A percentile compares a stretch with the other conserved stretches of the same genome.
phyloP scores from a whole-genome alignment of 2,329 filamentous ascomycete species.

The Purpureocillium lavendulum region DNA sequence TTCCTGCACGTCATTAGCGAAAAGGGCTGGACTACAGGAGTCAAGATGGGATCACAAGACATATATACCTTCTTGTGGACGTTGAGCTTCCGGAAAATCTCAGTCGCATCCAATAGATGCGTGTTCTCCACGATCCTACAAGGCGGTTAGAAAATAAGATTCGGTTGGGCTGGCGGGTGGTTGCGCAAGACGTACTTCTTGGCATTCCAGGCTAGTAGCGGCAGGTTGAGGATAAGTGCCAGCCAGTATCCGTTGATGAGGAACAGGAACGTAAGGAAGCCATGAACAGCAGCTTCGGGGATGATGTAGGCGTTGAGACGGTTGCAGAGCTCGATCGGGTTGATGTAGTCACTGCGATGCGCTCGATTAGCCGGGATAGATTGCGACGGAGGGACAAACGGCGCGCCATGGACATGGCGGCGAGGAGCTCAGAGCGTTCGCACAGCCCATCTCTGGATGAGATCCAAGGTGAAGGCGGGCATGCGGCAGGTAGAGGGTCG shows the following conservation, averaged over 20 bases:
- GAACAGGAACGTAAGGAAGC: constrained; percentile 91
- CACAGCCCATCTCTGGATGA: too few species aligned
- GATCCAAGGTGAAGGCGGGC: not conserved
- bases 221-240: constrained; percentile 83
- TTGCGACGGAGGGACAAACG: not conserved
- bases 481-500: not conserved
- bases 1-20: constrained; percentile 53
- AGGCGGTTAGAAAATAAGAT: not conserved
- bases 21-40: not conserved
- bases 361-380: not conserved
- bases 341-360: constrained; percentile 84
- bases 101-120: constrained; percentile 91
- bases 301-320: constrained; percentile 99
- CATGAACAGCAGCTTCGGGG: constrained; percentile 95
- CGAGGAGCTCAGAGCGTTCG: too few species aligned
- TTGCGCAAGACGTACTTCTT: constrained; percentile 71
- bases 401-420: not conserved
- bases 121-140: constrained; percentile 98
- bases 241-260: constrained; percentile 99
- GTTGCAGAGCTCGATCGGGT: constrained; percentile 99
- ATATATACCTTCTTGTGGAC: constrained; percentile 86
- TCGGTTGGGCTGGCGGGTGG: too few species aligned
- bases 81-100: constrained; percentile 98
- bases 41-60: not conserved
- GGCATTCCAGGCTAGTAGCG: constrained; percentile 83